phyloP scores from a whole-genome alignment of 164 flowering plant genomes.

The Chloranthus sessilifolius region DNA sequence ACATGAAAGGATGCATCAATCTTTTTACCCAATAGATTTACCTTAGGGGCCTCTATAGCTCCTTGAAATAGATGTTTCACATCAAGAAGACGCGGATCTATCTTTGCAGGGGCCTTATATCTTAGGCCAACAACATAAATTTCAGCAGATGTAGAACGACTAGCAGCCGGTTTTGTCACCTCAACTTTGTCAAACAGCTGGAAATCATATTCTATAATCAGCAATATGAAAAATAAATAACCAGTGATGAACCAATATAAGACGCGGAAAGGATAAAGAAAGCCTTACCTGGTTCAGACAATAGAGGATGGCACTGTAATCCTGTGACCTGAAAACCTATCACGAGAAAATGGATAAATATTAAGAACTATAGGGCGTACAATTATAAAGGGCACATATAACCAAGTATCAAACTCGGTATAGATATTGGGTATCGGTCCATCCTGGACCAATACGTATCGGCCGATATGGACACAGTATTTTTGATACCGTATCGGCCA shows the following conservation, averaged over 20 bases:
- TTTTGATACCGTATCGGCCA: no score
- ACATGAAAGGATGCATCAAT: background rate
- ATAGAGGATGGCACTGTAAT: constrained; percentile 72
- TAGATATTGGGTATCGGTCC: no score
- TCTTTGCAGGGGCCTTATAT: constrained; percentile 92
- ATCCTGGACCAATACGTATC: no score
- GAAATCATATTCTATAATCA: constrained; percentile 12
- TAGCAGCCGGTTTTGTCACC: constrained; percentile 80
- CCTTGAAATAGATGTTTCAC: constrained; percentile 73
- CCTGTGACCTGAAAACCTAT: constrained; percentile 94
- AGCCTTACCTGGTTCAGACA: constrained; percentile 77
- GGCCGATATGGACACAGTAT: no score
- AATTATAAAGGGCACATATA: background rate
- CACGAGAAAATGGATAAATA: constrained; percentile 7
- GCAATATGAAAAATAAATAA: constrained; percentile 1
- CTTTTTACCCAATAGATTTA: constrained; percentile 11
- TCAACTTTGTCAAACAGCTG: constrained; percentile 97
- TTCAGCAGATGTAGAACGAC: constrained; percentile 92
- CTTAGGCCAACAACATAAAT: constrained; percentile 64
- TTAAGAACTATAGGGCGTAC: background rate
- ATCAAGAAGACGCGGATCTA: constrained; percentile 97
- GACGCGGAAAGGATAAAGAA: background rate
- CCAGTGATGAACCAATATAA: background rate
- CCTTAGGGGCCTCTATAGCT: constrained; percentile 62
- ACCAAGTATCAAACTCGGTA: no score